Conservation (phyloP, 2,329 filamentous ascomycete genomes). For the Setomelanomma holmii region DNA sequence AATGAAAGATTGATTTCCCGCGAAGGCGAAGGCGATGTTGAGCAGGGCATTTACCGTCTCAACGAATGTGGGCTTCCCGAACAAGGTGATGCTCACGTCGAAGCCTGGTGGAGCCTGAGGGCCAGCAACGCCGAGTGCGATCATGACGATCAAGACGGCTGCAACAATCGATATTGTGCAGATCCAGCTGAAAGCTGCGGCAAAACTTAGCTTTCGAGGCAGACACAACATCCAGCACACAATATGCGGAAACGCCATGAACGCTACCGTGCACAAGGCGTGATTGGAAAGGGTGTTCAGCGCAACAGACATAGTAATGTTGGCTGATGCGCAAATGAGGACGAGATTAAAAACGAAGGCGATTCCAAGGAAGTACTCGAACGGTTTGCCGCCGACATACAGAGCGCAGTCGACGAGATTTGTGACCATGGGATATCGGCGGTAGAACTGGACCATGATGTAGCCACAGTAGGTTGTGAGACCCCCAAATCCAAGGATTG, state of each 20-base stretch:
- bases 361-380: constrained; percentile 33
- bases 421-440: constrained; percentile 35
- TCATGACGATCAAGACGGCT: constrained; percentile 72
- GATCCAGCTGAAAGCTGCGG: constrained; percentile 66
- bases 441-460: constrained; percentile 36
- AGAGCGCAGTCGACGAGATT: constrained; percentile 39
- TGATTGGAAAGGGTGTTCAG: constrained; percentile 69
- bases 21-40: constrained; percentile 75
- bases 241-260: constrained; percentile 66
- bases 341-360: constrained; percentile 37
- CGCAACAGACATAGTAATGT: constrained; percentile 59
- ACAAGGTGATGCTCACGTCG: constrained; percentile 26
- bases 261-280: constrained; percentile 69
- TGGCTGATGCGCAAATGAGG: constrained; percentile 37
- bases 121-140: constrained; percentile 64
- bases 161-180: constrained; percentile 64
- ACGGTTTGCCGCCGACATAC: constrained; percentile 35
- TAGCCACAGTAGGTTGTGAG: constrained; percentile 38
- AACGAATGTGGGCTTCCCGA: constrained; percentile 37
- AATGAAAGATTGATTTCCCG: constrained; percentile 71
- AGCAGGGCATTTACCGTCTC: constrained; percentile 36
- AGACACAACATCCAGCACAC: constrained; percentile 67
- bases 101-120: constrained; percentile 45
- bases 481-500: constrained; percentile 34
- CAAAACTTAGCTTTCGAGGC: constrained; percentile 67